Base-by-base conservation (phyloP, 176 grass and related monocot genomes). In the Eragrostis curvula region DNA sequence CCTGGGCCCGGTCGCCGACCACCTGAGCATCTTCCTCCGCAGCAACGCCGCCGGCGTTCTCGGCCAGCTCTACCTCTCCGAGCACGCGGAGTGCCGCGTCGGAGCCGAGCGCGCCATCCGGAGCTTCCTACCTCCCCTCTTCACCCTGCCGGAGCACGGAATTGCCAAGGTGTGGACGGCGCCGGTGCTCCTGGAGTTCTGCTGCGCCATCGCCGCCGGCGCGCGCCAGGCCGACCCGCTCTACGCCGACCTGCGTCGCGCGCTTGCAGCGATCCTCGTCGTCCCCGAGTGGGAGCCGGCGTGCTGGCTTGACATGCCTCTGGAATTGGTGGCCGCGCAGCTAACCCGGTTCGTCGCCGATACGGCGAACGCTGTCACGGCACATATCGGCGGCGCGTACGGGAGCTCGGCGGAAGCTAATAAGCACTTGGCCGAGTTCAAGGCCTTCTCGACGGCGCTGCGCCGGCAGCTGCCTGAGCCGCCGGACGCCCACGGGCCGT, bases 31-130 rank as follows among this genome's bases (percentile, higher is more conserved):
- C 43, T 93, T 93, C 73, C 77, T 84, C 57, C 39, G 68, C 44
- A 69, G 81, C 2, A 87, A 78, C 12, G 78, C 78, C 1, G 46
- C 85, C 36, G 56, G 67, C 23, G 58, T 73, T 15, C 78, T 93
- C 6, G 87, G 75, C 23, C 81, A 85, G 43, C 73, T 93, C 53
- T 93, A 93, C 68, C 71, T 87, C 15, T 87, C 91, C 13, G 6
- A 5, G 5, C 7, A 63, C 10, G 0, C 10, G 9, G 7, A 5
- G 2, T 16, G 84, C 3, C 63, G 17, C 29, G 17, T 18, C 30
- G 7, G 6, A 21, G 90, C 84, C 0, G 84, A 87, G 24, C 52
- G 53, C 17, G 77, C 84, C 73, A 89, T 92, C 43, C 68, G 83
- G 1, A 16, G 71, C 50, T 89, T 92, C 12, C 11, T 70, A 25